phyloP scores from a whole-genome alignment of 805 yeast species.

The Candida takata region DNA sequence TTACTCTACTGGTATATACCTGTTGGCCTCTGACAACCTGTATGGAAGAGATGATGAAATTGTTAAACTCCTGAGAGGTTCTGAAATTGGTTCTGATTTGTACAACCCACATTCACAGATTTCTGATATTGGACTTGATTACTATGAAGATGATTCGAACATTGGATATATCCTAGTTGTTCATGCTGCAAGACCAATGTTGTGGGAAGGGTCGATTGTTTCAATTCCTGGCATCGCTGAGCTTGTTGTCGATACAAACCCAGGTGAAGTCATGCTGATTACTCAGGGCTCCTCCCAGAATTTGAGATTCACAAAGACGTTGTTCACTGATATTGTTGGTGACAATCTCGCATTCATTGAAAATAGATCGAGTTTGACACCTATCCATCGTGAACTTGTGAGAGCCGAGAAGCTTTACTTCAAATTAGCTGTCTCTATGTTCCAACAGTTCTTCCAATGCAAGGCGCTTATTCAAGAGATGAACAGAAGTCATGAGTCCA shows the following conservation, averaged over 20 bases:
- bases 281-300: constrained; percentile 61
- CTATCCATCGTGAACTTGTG: constrained; percentile 67
- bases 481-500: constrained; percentile 65
- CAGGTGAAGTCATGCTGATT: constrained; percentile 61
- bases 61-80: constrained; percentile 35
- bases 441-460: constrained; percentile 51
- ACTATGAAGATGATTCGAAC: constrained; percentile 25
- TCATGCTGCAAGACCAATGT: constrained; percentile 75
- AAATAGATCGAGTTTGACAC: constrained; percentile 61
- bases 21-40: constrained; percentile 58
- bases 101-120: constrained; percentile 21
- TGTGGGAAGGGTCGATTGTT: constrained; percentile 82
- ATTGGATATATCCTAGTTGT: constrained; percentile 62
- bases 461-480: constrained; percentile 47
- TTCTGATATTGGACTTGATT: constrained; percentile 15
- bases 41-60: constrained; percentile 36
- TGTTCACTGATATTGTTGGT: constrained; percentile 50
- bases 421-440: constrained; percentile 55
- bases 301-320: constrained; percentile 47
- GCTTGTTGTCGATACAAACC: constrained; percentile 43
- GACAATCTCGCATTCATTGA: constrained; percentile 50
- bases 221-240: constrained; percentile 38
- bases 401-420: constrained; percentile 60
- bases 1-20: constrained; percentile 64
- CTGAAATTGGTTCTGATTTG: constrained; percentile 46